Evolutionary conservation across 2,329 filamentous ascomycete genomes (phyloP).

Genomic region (Claviceps lovelessii): DNA sequence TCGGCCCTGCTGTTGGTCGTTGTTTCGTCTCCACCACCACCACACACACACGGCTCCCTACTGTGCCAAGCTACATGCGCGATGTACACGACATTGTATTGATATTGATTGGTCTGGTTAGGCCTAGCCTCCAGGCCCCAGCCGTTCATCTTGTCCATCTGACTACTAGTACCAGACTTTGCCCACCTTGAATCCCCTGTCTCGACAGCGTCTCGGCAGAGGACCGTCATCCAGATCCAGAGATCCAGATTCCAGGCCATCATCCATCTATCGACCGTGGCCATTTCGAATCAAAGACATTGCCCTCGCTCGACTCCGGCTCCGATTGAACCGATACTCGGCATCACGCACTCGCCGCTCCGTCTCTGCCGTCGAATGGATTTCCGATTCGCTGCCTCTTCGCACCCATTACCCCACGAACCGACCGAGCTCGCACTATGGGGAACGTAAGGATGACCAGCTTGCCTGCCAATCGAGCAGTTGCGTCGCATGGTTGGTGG

Average conservation of each 20-base stretch:
- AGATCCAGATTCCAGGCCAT: too few relatives aligned
- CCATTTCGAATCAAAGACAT: background rate
- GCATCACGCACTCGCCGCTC: background rate
- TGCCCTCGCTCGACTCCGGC: background rate
- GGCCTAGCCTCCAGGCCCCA: too few relatives aligned
- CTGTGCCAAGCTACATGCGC: too few relatives aligned
- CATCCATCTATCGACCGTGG: background rate
- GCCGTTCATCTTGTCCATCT: too few relatives aligned
- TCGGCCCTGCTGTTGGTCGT: too few relatives aligned
- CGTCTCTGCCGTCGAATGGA: background rate
- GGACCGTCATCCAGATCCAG: background rate
- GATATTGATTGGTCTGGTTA: too few relatives aligned
- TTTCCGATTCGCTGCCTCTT: background rate
- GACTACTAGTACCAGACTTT: too few relatives aligned
- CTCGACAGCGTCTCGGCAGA: background rate
- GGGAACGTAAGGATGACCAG: constrained; percentile 9
- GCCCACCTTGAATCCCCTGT: too few relatives aligned
- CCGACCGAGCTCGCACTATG: background rate
- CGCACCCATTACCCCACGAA: background rate
- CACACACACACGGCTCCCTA: too few relatives aligned
- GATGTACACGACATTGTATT: too few relatives aligned
- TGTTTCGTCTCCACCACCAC: too few relatives aligned
- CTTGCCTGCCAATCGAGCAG: constrained; percentile 6
- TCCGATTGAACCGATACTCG: background rate
- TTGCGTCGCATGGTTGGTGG: constrained; percentile 8